A percentile compares a stretch with the other conserved stretches of the same genome.
These are phyloP conservation scores for Aspergillus asperescens DNA, from an alignment of 495 filamentous ascomycete genomes.

Conservation along the genomic window DNA sequence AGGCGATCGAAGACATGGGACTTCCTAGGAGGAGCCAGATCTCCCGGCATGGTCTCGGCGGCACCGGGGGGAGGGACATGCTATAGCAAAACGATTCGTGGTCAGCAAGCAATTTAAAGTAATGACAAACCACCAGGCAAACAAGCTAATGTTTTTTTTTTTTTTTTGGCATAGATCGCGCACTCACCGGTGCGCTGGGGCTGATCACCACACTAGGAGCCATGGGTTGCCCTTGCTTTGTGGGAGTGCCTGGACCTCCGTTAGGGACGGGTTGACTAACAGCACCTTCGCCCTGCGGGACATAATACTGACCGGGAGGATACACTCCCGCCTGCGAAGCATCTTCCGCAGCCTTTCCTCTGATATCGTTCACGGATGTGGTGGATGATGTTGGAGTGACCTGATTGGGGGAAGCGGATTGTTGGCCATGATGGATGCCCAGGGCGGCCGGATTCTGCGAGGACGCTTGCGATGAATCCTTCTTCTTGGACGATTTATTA, in stretches of 20 bases:
- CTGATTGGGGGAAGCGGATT: constrained; percentile 57
- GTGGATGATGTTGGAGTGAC: constrained; percentile 79
- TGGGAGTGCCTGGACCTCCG: constrained; percentile 58
- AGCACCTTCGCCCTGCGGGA: constrained; percentile 27
- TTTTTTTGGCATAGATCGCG: too few relatives aligned
- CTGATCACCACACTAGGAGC: constrained; percentile 94
- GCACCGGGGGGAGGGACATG: constrained; percentile 91
- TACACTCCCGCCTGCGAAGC: constrained; percentile 41
- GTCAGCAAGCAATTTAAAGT: constrained; percentile 20
- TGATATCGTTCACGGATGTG: constrained; percentile 75
- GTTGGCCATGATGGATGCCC: constrained; percentile 47
- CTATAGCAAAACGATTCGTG: constrained; percentile 39
- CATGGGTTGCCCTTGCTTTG: constrained; percentile 58
- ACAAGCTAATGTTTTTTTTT: neutral
- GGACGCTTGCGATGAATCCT: constrained; percentile 71
- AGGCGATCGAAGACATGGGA: constrained; percentile 85
- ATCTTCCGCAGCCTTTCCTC: constrained; percentile 73
- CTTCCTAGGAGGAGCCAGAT: constrained; percentile 94
- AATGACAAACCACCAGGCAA: neutral
- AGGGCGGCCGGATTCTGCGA: constrained; percentile 48
- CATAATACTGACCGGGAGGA: constrained; percentile 36
- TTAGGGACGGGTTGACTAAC: constrained; percentile 46
- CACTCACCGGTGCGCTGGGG: constrained; percentile 85
- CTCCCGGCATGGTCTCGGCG: constrained; percentile 95
- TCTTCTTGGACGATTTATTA: constrained; percentile 93